These are phyloP conservation scores for Pontederia paniculata DNA, from an alignment of 176 grass and related monocot genomes.

Conservation along the genomic window DNA sequence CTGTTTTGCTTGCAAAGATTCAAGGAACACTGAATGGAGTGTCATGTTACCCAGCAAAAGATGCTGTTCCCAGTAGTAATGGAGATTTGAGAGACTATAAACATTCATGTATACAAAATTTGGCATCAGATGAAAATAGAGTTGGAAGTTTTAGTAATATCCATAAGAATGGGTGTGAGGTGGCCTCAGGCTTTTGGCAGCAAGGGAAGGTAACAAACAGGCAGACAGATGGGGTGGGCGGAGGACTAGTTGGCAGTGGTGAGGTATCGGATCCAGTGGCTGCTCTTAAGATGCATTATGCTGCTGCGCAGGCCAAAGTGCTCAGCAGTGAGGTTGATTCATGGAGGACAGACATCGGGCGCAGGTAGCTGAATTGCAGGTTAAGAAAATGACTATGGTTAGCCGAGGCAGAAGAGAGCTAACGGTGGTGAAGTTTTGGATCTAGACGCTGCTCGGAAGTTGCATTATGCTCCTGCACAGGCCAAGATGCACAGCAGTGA, in stretches of 20 bases:
- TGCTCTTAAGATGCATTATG: constrained; percentile 42
- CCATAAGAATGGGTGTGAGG: constrained; percentile 42
- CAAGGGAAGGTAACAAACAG: constrained; percentile 28
- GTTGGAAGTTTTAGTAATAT: constrained; percentile 32
- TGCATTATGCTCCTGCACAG: constrained; percentile 33
- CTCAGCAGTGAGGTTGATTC: constrained; percentile 36
- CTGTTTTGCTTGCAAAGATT: constrained; percentile 25
- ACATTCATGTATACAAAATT: constrained; percentile 28
- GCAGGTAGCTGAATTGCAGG: constrained; percentile 31
- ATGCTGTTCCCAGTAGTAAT: constrained; percentile 5
- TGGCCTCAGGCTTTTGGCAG: constrained; percentile 42
- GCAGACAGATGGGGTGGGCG: constrained; percentile 18
- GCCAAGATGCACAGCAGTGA: constrained; percentile 35
- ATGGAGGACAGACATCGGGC: constrained; percentile 57
- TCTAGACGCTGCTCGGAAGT: constrained; percentile 16
- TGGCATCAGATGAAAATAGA: constrained; percentile 32
- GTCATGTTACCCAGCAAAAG: constrained; percentile 11
- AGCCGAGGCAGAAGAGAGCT: not conserved
- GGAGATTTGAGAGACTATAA: constrained; percentile 31
- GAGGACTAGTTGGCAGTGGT: constrained; percentile 15
- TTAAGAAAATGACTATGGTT: not conserved
- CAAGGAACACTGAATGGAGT: constrained; percentile 30
- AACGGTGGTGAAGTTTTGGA: not conserved
- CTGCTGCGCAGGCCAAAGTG: constrained; percentile 29
- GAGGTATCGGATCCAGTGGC: constrained; percentile 31